Base-by-base conservation (phyloP, 1,284 basidiomycete genomes). In the Marasmius fiardii region DNA sequence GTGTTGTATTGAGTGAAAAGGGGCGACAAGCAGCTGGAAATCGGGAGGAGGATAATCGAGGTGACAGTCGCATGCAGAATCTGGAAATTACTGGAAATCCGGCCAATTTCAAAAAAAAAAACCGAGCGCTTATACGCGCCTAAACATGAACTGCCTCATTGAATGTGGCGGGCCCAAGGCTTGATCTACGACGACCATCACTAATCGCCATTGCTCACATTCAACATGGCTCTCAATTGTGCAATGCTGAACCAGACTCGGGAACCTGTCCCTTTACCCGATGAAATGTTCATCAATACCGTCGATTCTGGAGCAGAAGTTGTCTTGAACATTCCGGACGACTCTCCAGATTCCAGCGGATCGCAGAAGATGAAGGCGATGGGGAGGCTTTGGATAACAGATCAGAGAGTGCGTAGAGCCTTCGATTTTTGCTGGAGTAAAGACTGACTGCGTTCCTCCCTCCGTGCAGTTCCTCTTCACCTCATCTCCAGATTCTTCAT, bases 221-320 rank as follows among this genome's bases (percentile, higher is more conserved):
- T 23, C 54, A 71, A 63, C 58, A 91, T 91, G 90, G 84, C 90
- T 4, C 75, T 92, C 50, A 90, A 92, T 72, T 90, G 86, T 84
- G 77, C 81, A 1, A 88, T 87, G 79, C 75, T 91, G 26, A 76
- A 76, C 57, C 71, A 78, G 4, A 73, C 81, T 43, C 75, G 81
- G 52, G 70, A 76, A 14, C 86, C 86, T 3, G 73, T 90, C 4
- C 86, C 87, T 16, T 72, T 91, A 11, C 83, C 80, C 0, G 68
- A 82, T 48, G 89, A 92, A 68, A 72, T 74, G 63, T 80, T 74
- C 0, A 77, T 90, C 50, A 77, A 78, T 23, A 76, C 74, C 1
- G 63, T 88, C 56, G 77, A 82, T 55, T 71, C 75, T 20, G 83
- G 80, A 26, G 86, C 77, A 21, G 84, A 89, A 55, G 65, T 86